Conservation (phyloP, 2,329 filamentous ascomycete species). For the Phaeosphaeriaceae sp. region DNA sequence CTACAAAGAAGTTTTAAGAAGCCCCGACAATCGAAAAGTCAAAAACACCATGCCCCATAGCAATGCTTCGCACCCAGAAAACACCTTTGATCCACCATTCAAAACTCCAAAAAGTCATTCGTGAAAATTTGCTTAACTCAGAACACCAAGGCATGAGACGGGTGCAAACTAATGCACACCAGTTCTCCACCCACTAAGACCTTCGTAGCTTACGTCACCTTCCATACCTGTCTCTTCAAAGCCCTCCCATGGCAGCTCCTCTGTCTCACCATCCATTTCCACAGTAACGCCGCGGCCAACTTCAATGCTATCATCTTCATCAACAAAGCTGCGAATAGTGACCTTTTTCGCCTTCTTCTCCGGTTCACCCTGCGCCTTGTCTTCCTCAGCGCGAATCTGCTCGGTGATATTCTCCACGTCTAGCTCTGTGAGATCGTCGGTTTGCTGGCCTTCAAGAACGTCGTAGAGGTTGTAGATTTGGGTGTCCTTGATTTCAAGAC, state of each 20-base stretch:
- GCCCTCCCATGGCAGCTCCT: constrained; percentile 49
- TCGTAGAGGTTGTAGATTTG: constrained; percentile 86
- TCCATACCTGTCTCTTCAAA: constrained; percentile 37
- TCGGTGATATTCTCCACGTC: constrained; percentile 52
- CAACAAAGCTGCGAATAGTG: constrained; percentile 45
- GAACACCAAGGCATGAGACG: no score
- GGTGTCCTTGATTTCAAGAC: constrained; percentile 75
- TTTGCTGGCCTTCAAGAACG: constrained; percentile 80
- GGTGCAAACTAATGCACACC: constrained; percentile 12
- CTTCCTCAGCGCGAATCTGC: constrained; percentile 50
- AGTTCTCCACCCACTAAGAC: constrained; percentile 19
- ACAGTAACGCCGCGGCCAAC: constrained; percentile 14
- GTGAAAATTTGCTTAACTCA: background rate
- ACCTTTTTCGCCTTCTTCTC: constrained; percentile 46
- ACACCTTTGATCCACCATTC: background rate
- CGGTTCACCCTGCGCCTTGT: constrained; percentile 35
- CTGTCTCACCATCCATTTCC: constrained; percentile 31
- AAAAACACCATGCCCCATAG: constrained; percentile 3
- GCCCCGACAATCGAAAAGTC: background rate
- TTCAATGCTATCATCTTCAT: constrained; percentile 34
- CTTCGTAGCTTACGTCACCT: constrained; percentile 17
- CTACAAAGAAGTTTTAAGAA: background rate
- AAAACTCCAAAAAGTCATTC: background rate
- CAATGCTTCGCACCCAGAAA: constrained; percentile 5
- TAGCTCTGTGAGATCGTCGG: constrained; percentile 56